Percentiles rank a stretch among this genome's conserved stretches.
phyloP scores from a whole-genome alignment of 495 filamentous ascomycete species.

The Neurospora intermedia region DNA sequence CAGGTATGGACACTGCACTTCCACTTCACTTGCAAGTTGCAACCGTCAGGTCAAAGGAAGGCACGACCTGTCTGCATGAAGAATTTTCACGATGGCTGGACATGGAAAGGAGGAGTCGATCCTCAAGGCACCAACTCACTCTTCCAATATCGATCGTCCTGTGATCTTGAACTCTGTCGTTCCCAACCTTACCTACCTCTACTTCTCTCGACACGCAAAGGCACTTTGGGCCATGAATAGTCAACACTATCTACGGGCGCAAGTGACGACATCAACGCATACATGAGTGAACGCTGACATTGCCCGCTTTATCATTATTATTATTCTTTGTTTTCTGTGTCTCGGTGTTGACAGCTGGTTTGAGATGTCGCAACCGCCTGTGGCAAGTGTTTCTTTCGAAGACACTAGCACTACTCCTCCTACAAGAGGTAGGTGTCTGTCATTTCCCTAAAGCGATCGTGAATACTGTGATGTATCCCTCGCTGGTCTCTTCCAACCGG shows the following conservation, averaged over 20 bases:
- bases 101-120: background rate
- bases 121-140: background rate
- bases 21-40: background rate
- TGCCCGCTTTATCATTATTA: background rate
- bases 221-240: background rate
- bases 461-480: background rate
- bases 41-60: background rate
- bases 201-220: background rate
- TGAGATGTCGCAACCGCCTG: background rate
- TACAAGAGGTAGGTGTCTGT: constrained; percentile 2
- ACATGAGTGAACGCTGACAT: background rate
- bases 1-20: background rate
- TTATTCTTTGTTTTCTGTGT: background rate
- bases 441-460: background rate
- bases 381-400: constrained; percentile 8
- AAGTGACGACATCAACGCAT: background rate
- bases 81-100: background rate
- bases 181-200: background rate
- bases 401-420: constrained; percentile 6
- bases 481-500: background rate
- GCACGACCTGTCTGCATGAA: background rate
- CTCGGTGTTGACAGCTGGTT: background rate
- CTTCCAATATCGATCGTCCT: background rate
- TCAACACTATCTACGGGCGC: background rate
- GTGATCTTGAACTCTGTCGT: background rate